Evolutionary conservation across 352 stramenopile genomes (phyloP).

Genomic region (Globisporangium acanthophoron): DNA sequence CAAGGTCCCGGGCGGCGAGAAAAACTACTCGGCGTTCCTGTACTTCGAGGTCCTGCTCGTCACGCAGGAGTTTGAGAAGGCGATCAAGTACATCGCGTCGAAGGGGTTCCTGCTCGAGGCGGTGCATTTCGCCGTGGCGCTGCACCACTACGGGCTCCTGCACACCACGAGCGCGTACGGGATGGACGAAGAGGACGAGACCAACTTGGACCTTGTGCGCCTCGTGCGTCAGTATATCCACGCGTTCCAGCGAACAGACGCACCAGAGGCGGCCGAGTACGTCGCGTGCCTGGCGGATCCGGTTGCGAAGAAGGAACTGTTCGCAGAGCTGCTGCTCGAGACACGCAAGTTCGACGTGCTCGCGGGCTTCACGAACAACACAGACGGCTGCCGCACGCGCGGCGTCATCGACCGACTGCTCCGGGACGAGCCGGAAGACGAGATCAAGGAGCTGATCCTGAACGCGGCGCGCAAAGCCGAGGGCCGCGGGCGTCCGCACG

Average conservation of each 20-base stretch:
- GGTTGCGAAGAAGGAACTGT: constrained; percentile 59
- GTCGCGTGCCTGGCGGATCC: constrained; percentile 64
- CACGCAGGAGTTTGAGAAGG: constrained; percentile 75
- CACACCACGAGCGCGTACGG: constrained; percentile 55
- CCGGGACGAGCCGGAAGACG: constrained; percentile 64
- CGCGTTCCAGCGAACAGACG: constrained; percentile 72
- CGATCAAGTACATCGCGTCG: constrained; percentile 72
- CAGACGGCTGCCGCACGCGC: constrained; percentile 75
- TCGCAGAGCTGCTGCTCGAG: constrained; percentile 71
- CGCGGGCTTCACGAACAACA: constrained; percentile 75
- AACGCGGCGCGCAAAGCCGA: constrained; percentile 69
- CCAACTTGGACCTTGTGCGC: constrained; percentile 55
- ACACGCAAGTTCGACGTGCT: constrained; percentile 78
- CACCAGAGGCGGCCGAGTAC: constrained; percentile 76
- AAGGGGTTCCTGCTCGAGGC: constrained; percentile 77
- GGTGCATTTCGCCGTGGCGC: constrained; percentile 72
- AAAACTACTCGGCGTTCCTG: constrained; percentile 52
- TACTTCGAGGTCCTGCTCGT: constrained; percentile 82
- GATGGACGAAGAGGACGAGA: constrained; percentile 57
- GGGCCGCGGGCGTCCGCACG: constrained; percentile 55
- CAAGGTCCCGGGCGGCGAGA: constrained; percentile 23
- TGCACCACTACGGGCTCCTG: constrained; percentile 75
- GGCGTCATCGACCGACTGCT: constrained; percentile 69
- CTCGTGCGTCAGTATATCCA: constrained; percentile 85
- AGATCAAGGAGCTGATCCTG: constrained; percentile 75